These are phyloP conservation scores for Ceratobasidium sp. DNA, from an alignment of 1,284 basidiomycete species.

Conservation along the genomic window DNA sequence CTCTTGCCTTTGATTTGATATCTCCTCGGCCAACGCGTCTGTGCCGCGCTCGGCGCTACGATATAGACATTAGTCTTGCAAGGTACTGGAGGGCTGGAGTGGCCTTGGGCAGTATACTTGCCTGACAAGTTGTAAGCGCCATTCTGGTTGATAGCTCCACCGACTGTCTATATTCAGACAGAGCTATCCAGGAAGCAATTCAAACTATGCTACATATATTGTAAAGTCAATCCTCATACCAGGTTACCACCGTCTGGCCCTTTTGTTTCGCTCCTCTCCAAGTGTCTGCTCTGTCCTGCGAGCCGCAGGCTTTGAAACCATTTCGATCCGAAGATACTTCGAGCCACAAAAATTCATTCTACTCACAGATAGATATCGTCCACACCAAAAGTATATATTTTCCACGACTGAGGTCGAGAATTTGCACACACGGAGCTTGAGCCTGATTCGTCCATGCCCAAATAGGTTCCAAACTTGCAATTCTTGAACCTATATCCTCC, in stretches of 20 bases:
- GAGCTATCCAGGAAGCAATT: not conserved
- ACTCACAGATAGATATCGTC: not conserved
- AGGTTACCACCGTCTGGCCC: too few species aligned
- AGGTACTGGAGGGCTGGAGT: not conserved
- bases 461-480: not conserved
- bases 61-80: not conserved
- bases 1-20: not conserved
- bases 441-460: not conserved
- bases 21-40: not conserved
- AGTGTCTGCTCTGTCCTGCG: not conserved
- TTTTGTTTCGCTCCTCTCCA: not conserved
- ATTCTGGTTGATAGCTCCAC: not conserved
- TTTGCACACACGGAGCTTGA: not conserved
- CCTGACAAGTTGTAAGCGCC: not conserved
- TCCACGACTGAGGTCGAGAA: not conserved
- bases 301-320: not conserved
- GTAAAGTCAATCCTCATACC: not conserved
- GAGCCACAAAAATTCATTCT: not conserved
- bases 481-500: constrained; percentile 7
- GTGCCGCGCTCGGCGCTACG: not conserved
- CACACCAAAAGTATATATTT: not conserved
- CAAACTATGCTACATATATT: not conserved
- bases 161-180: too few species aligned
- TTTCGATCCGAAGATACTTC: not conserved
- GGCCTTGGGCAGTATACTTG: not conserved